Percentiles rank a stretch among this genome's conserved stretches.
These are phyloP conservation scores for Phytophthora cryptogea DNA, from an alignment of 352 stramenopile genomes.

Conservation along the genomic window DNA sequence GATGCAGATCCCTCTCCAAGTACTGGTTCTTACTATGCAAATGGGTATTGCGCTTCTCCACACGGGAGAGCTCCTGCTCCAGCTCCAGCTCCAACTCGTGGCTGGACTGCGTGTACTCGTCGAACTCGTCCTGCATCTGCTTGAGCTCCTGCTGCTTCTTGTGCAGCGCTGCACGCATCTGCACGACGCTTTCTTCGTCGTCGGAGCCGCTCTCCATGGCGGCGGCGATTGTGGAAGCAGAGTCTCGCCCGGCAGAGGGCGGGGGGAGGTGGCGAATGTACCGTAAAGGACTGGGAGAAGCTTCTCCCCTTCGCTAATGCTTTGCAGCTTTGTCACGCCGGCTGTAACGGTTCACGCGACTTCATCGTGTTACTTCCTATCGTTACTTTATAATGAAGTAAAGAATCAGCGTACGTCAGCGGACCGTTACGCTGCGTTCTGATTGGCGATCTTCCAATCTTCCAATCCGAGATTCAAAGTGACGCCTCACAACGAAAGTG, in stretches of 20 bases:
- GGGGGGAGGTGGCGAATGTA: neutral
- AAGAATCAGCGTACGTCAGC: slow-evolving; percentile 13
- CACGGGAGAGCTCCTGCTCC: slow-evolving; percentile 71
- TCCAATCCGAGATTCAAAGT: slow-evolving; percentile 12
- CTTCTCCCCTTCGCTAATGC: slow-evolving; percentile 22
- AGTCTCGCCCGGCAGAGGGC: slow-evolving; percentile 15
- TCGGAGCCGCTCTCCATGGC: slow-evolving; percentile 41
- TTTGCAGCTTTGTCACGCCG: neutral
- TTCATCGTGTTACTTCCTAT: slow-evolving; percentile 5
- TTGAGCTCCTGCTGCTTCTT: slow-evolving; percentile 67
- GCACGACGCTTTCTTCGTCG: slow-evolving; percentile 36
- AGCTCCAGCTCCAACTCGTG: slow-evolving; percentile 80
- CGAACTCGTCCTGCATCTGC: slow-evolving; percentile 74
- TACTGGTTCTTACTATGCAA: slow-evolving; percentile 52
- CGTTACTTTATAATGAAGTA: slow-evolving; percentile 3
- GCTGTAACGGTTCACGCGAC: slow-evolving; percentile 6
- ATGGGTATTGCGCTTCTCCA: slow-evolving; percentile 56
- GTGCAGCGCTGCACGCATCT: slow-evolving; percentile 53
- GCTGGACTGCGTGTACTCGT: slow-evolving; percentile 85
- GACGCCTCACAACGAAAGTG: slow-evolving; percentile 15
- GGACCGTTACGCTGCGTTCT: neutral
- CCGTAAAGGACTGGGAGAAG: slow-evolving; percentile 19
- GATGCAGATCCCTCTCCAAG: slow-evolving; percentile 57
- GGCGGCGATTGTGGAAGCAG: neutral
- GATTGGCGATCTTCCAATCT: slow-evolving; percentile 21